These are phyloP conservation scores for Alternaria longipes DNA, from an alignment of 2,329 filamentous ascomycete genomes.

Conservation along the genomic window DNA sequence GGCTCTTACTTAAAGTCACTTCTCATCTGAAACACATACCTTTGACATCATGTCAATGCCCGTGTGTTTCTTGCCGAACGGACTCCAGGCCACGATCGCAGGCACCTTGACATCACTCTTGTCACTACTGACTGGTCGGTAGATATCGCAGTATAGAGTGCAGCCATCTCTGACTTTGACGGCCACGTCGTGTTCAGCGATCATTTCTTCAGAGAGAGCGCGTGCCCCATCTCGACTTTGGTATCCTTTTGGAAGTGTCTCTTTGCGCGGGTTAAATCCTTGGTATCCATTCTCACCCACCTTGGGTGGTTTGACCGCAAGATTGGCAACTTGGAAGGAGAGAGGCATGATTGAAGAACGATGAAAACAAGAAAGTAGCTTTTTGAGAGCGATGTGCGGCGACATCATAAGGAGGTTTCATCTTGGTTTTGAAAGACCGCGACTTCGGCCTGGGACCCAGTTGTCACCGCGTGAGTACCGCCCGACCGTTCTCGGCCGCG, in stretches of 20 bases:
- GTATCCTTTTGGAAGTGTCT: constrained; percentile 15
- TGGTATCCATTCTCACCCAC: constrained; percentile 20
- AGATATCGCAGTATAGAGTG: constrained; percentile 21
- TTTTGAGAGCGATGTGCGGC: not conserved
- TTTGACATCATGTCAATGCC: constrained; percentile 19
- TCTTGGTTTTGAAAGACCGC: constrained; percentile 6
- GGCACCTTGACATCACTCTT: constrained; percentile 44
- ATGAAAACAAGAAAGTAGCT: not conserved
- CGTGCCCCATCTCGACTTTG: constrained; percentile 12
- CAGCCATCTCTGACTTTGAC: constrained; percentile 21
- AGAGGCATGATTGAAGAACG: constrained; percentile 4
- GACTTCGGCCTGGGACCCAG: not conserved
- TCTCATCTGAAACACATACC: not conserved
- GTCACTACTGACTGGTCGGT: constrained; percentile 29
- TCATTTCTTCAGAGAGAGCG: constrained; percentile 13
- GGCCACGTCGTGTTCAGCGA: constrained; percentile 17
- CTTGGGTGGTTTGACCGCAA: constrained; percentile 17
- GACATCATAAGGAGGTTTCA: not conserved
- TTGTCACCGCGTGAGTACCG: not conserved
- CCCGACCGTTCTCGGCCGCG: constrained; percentile 17
- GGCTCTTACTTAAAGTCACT: not conserved
- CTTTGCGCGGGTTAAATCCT: constrained; percentile 19
- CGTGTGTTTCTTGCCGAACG: constrained; percentile 53
- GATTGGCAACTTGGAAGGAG: constrained; percentile 19
- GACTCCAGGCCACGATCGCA: constrained; percentile 55